These are phyloP conservation scores for Aureobasidium sp. DNA, from an alignment of 2,329 filamentous ascomycete species.

Conservation along the genomic window DNA sequence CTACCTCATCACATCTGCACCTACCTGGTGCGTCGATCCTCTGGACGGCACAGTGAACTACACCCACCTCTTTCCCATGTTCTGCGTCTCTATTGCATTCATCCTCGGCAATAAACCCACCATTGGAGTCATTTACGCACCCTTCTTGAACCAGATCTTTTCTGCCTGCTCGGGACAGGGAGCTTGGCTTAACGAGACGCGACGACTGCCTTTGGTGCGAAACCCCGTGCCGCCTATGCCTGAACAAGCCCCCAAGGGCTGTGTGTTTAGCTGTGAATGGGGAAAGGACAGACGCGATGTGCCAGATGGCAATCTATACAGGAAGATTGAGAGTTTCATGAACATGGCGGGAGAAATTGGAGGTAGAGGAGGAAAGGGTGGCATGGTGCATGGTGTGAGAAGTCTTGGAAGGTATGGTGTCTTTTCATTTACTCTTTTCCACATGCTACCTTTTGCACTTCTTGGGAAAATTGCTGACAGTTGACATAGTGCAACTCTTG, in stretches of 20 bases:
- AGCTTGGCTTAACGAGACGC: conserved; percentile 61
- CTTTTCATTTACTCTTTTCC: background rate
- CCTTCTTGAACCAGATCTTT: conserved; percentile 63
- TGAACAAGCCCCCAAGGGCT: conserved; percentile 56
- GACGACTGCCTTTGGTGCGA: conserved; percentile 55
- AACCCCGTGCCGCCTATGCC: conserved; percentile 59
- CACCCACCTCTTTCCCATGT: conserved; percentile 74
- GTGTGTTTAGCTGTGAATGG: conserved; percentile 71
- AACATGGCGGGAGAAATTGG: conserved; percentile 65
- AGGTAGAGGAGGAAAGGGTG: conserved; percentile 57
- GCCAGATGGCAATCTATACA: conserved; percentile 59
- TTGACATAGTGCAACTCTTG: conserved; percentile 57
- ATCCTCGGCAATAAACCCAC: conserved; percentile 52
- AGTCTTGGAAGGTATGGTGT: conserved; percentile 52
- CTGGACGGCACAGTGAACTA: conserved; percentile 77
- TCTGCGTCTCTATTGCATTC: conserved; percentile 71
- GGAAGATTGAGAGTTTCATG: conserved; percentile 67
- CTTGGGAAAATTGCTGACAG: background rate
- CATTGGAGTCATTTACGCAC: conserved; percentile 66
- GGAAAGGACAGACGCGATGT: conserved; percentile 66
- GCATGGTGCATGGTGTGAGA: conserved; percentile 71
- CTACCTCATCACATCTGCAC: conserved; percentile 57
- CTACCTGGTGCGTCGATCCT: conserved; percentile 72
- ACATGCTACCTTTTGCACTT: background rate
- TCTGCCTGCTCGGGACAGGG: conserved; percentile 59